phyloP scores from a whole-genome alignment of 768 basidiomycete genomes.

The Tylopilus rubrobrunneus region DNA sequence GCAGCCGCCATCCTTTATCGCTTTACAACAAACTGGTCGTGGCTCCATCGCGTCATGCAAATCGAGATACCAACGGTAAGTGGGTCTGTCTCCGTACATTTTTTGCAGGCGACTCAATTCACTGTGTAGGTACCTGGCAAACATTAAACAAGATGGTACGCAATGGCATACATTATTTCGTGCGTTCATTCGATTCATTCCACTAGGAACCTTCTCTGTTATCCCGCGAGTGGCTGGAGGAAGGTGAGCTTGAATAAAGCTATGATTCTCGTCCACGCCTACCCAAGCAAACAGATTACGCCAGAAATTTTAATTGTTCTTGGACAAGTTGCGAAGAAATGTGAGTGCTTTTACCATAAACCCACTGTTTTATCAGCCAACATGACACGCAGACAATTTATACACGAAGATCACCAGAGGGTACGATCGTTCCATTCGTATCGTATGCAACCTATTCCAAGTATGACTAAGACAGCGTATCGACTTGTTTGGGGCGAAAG shows the following conservation, averaged over 20 bases:
- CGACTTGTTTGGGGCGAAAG: conserved; percentile 68
- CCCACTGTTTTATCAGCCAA: background rate
- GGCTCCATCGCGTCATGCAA: conserved; percentile 57
- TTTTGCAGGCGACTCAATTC: background rate
- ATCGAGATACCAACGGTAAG: conserved; percentile 69
- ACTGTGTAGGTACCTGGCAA: conserved; percentile 51
- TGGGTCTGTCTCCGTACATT: background rate
- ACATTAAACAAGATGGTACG: conserved; percentile 63
- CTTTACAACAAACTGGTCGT: conserved; percentile 65
- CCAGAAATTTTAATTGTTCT: conserved; percentile 64
- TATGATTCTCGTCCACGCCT: background rate
- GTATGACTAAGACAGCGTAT: conserved; percentile 46
- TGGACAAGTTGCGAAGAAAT: conserved; percentile 65
- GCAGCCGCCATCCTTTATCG: conserved; percentile 39
- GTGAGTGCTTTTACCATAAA: conserved; percentile 21
- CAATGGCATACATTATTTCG: background rate
- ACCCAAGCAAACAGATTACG: conserved; percentile 36
- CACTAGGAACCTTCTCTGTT: conserved; percentile 58
- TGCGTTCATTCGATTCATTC: background rate
- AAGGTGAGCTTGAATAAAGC: conserved; percentile 29
- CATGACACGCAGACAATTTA: conserved; percentile 35
- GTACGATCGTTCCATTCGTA: conserved; percentile 9
- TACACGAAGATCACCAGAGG: conserved; percentile 61
- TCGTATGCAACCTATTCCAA: background rate
- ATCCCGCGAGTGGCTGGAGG: conserved; percentile 70